Base-by-base conservation (phyloP, 192 early-diverging fungal species). In the Lunasporangiospora selenospora region DNA sequence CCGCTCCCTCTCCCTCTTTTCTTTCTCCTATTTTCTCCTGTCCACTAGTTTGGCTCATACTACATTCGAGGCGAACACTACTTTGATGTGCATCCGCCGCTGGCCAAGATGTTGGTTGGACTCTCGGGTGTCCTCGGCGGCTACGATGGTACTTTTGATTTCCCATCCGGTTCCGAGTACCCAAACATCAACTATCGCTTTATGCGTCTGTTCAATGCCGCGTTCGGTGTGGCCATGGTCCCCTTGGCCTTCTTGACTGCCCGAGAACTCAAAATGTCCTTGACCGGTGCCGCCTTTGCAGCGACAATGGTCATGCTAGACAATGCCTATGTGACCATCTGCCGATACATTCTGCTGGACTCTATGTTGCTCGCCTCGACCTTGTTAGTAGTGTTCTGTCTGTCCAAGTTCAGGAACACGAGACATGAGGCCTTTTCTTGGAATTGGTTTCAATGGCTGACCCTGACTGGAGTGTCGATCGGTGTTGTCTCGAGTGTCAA, bases 21-120 rank as follows among this genome's bases (percentile, higher is more conserved):
- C 84, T 23, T 79, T 64, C 29, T 79, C 76, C 64, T 85, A 89
- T 53, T 53, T 88, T 40, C 76, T 83, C 11, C 58, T 19, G 27
- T 33, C 26, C 16, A 73, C 18, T 85, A 97, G 84, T 99, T 99
- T 79, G 97, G 88, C 7, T 92, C 89, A 2, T 76, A 91, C 65
- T 99, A 99, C 76, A 59, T 99, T 21, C 92, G 93, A 50, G 62
- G 82, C 16, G 89, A 90, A 33, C 97, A 95, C 54, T 99, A 96
- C 67, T 94, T 93, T 62, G 97, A 99, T 65, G 96, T 99, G 12
- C 97, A 99, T 57, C 97, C 97, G 34, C 95, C 97, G 3, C 77
- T 97, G 56, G 95, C 95, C 41, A 98, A 98, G 80, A 96, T 98
- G 85, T 77, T 99, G 18, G 82, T 95, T 32, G 95, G 85, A 0